These are phyloP conservation scores for Apiospora koreana DNA, from an alignment of 2,329 filamentous ascomycete genomes.

Conservation along the genomic window DNA sequence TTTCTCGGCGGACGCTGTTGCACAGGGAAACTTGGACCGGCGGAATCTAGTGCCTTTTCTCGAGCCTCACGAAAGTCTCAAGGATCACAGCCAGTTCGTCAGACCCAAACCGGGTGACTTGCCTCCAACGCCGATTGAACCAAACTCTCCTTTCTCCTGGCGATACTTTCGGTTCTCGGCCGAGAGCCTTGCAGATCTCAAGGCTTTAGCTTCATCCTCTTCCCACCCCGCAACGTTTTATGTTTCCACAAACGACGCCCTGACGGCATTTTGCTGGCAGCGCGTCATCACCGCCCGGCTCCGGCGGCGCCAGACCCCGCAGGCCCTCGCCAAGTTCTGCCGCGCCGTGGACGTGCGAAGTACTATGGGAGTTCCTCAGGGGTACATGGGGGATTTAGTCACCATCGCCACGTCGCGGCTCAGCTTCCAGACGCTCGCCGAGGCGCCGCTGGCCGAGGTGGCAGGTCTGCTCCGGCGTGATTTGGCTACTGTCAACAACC, in stretches of 20 bases:
- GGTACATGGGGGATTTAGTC: constrained; percentile 9
- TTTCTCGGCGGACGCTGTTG: too few relatives aligned
- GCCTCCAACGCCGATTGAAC: not conserved
- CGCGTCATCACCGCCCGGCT: not conserved
- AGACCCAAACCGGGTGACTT: not conserved
- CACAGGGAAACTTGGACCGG: not conserved
- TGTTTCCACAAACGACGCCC: constrained; percentile 15
- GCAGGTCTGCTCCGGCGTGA: not conserved
- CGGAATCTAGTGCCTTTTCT: not conserved
- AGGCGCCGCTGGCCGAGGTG: not conserved
- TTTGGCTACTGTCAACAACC: not conserved
- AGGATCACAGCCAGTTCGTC: not conserved
- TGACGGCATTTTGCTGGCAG: constrained; percentile 16
- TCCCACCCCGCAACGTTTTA: constrained; percentile 11
- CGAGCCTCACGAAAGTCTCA: not conserved
- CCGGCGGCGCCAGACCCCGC: not conserved
- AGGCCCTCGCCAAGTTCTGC: not conserved
- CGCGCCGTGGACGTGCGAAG: not conserved
- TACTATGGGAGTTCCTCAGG: not conserved
- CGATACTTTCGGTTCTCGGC: not conserved
- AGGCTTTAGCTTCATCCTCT: too few relatives aligned
- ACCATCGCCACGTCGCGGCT: not conserved
- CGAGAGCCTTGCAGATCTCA: not conserved
- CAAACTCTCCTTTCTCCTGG: not conserved
- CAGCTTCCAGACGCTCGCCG: not conserved